Percentiles rank a stretch among this genome's conserved stretches.
Conservation (phyloP, 2,329 filamentous ascomycete genomes). For the Fusarium nygamai region DNA sequence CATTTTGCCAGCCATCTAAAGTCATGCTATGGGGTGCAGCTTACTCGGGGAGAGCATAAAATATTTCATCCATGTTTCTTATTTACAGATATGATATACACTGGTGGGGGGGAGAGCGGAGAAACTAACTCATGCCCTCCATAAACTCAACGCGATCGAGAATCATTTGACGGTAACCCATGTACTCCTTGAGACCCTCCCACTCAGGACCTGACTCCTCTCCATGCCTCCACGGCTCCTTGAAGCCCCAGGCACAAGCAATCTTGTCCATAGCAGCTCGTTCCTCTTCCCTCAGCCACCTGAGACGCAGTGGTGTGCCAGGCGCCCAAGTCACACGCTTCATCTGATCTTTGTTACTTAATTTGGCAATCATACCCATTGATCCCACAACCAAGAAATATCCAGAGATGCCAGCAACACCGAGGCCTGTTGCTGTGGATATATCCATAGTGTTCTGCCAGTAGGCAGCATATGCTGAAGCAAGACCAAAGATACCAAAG, state of each 20-base stretch:
- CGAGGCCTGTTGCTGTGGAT: slow-evolving; percentile 76
- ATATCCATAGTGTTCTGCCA: slow-evolving; percentile 78
- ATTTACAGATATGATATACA: slow-evolving; percentile 38
- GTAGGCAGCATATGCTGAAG: slow-evolving; percentile 59
- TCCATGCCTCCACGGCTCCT: slow-evolving; percentile 79
- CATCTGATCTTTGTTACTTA: slow-evolving; percentile 95
- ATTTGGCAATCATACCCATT: slow-evolving; percentile 83
- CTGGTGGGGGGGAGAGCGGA: not conserved
- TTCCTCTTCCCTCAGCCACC: slow-evolving; percentile 93
- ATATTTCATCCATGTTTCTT: not conserved
- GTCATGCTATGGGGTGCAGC: not conserved
- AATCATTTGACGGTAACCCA: slow-evolving; percentile 86
- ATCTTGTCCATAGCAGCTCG: slow-evolving; percentile 86
- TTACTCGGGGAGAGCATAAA: not conserved
- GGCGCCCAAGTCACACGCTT: slow-evolving; percentile 89
- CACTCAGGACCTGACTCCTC: slow-evolving; percentile 94
- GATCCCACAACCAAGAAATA: slow-evolving; percentile 85
- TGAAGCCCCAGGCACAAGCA: slow-evolving; percentile 91
- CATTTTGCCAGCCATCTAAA: not conserved
- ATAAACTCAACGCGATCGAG: slow-evolving; percentile 90
- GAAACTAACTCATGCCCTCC: slow-evolving; percentile 76
- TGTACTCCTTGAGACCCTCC: slow-evolving; percentile 85
- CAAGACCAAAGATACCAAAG: slow-evolving; percentile 74
- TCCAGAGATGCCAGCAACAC: slow-evolving; percentile 82
- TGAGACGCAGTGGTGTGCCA: slow-evolving; percentile 80